Conservation (phyloP, 1,284 basidiomycete genomes). For the Cryptococcus sp. region DNA sequence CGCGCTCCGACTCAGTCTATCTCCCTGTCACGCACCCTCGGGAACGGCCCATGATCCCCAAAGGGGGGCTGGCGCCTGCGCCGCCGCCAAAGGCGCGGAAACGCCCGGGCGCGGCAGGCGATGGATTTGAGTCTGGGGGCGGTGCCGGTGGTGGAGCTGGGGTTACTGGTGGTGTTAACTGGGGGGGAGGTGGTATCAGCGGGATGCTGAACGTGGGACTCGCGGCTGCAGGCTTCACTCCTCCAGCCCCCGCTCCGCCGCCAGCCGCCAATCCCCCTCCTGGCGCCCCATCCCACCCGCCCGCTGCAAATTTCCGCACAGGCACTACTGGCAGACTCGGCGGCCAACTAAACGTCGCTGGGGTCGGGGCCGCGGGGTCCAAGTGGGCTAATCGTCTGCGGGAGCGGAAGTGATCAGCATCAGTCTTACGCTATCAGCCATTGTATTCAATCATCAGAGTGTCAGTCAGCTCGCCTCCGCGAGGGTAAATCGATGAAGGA, state of each 20-base stretch:
- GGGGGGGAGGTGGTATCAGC: neutral
- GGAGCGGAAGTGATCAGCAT: constrained; percentile 1
- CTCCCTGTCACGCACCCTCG: constrained; percentile 23
- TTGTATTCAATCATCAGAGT: constrained; percentile 3
- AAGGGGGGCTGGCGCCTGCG: constrained; percentile 4
- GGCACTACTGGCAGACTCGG: neutral
- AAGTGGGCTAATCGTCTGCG: constrained; percentile 19
- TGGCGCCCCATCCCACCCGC: too few species aligned
- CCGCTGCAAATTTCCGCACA: neutral
- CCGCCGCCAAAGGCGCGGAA: constrained; percentile 1
- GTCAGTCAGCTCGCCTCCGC: neutral
- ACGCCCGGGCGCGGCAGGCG: neutral
- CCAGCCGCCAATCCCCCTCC: too few species aligned
- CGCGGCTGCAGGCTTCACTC: too few species aligned
- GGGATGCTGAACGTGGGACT: too few species aligned
- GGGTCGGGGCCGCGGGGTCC: neutral
- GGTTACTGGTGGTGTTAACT: neutral
- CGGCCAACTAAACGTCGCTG: neutral
- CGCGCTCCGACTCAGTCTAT: constrained; percentile 15
- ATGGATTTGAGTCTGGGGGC: neutral
- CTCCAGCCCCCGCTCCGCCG: too few species aligned
- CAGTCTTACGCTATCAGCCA: too few species aligned
- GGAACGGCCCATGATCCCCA: constrained; percentile 27
- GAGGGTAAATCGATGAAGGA: constrained; percentile 11
- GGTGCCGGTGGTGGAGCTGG: neutral